phyloP scores from a whole-genome alignment of 2,329 filamentous ascomycete genomes.

The Fusarium protoensiforme region DNA sequence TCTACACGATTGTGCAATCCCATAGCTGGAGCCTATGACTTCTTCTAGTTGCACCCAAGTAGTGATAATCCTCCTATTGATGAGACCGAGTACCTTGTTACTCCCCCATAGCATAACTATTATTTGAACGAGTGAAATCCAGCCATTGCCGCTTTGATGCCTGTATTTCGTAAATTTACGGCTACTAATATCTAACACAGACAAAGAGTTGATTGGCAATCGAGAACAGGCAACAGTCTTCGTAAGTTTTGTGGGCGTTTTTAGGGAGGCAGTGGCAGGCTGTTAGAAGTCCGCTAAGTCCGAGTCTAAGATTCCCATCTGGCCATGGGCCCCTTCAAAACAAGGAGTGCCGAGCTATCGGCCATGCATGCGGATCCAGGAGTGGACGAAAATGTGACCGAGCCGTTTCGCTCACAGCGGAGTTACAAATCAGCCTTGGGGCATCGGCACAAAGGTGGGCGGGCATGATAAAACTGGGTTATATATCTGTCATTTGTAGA shows the following conservation, averaged over 20 bases:
- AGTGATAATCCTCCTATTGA: neutral
- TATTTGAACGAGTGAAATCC: neutral
- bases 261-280: neutral
- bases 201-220: neutral
- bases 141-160: neutral
- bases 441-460: neutral
- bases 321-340: neutral
- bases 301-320: neutral
- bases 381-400: neutral
- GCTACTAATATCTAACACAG: neutral
- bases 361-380: too few species aligned
- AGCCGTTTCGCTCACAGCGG: neutral
- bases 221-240: neutral
- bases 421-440: neutral
- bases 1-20: neutral
- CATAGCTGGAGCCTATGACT: neutral
- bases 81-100: neutral
- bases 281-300: neutral
- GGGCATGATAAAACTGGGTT: neutral
- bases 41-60: neutral
- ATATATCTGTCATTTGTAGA: neutral
- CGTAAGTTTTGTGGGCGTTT: neutral
- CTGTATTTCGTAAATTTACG: neutral
- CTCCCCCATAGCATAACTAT: neutral
- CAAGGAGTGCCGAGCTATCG: neutral